These are phyloP conservation scores for Melocanna baccifera DNA, from an alignment of 176 grass and related monocot species.

Conservation along the genomic window DNA sequence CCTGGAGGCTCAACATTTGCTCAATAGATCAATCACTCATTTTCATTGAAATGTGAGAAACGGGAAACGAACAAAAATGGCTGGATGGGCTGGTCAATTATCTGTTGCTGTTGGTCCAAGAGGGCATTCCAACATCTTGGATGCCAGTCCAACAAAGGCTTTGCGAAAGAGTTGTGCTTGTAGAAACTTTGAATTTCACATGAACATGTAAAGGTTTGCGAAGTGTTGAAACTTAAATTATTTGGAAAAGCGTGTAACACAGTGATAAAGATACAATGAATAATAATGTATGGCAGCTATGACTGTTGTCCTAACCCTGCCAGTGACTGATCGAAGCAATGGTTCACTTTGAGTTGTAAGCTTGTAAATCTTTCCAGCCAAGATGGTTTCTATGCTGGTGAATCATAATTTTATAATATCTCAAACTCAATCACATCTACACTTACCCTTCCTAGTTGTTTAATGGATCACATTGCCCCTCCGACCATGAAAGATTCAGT, in stretches of 20 bases:
- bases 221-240: background rate
- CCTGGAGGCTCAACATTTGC: background rate
- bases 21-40: background rate
- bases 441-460: background rate
- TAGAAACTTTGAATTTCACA: background rate
- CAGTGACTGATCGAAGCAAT: background rate
- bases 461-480: background rate
- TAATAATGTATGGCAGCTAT: background rate
- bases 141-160: background rate
- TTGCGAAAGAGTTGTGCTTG: background rate
- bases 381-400: background rate
- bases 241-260: background rate
- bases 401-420: background rate
- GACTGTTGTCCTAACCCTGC: background rate
- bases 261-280: background rate
- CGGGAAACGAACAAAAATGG: background rate
- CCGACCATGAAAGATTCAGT: background rate
- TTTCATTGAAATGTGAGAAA: background rate
- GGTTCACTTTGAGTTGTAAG: background rate
- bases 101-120: background rate
- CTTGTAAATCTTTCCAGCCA: slow-evolving; percentile 7
- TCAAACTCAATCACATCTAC: background rate
- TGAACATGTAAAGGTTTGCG: background rate
- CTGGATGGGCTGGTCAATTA: background rate
- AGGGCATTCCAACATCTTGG: background rate